Base-by-base conservation (phyloP, 345 rosid genomes). In the Physaria fendleri region DNA sequence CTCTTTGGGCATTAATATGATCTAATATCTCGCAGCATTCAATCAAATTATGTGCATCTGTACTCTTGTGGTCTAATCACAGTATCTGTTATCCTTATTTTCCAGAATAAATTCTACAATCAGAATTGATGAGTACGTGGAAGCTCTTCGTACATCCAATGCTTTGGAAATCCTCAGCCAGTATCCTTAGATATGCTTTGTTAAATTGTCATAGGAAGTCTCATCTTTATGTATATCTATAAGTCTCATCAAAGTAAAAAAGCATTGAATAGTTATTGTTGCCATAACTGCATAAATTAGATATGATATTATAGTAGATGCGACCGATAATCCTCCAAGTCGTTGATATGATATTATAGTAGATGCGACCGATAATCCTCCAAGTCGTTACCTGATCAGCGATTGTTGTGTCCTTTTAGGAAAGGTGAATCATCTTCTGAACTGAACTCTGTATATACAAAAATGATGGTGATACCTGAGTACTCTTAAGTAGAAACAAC, bases 311-410 rank as follows among this genome's bases (percentile, higher is more conserved):
- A 69, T 85, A 20, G 85, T 91, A 14, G 98, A 91, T 74, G 98
- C 95, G 52, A 91, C 95, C 0, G 98, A 93, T 66, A 93, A 89
- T 77, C 88, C 97, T 37, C n/a, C n/a, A n/a, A n/a, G n/a, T n/a
- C n/a, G n/a, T n/a, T n/a, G 98, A 78, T 91, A 88, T 68, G 95
- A 88, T 74, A 48, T 91, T 39, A 69, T 85, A 20, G 85, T 91
- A 14, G 98, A 91, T 74, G 98, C 95, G 52, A 91, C 95, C 0
- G 98, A 93, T 66, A 93, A 89, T 77, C 88, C 97, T 37, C 97
- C 99, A 35, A 89, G 99, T 52, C 95, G 95, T 44, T 93, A 93
- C 81, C 80, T 89, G 95, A 93, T 89, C 69, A 89, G 85, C 65
- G 97, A 93, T 83, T 93, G 97, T 53, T 93, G 99, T 52, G 95